Conservation (phyloP, 805 yeast species). For the Starmerella potacharoeniae region DNA sequence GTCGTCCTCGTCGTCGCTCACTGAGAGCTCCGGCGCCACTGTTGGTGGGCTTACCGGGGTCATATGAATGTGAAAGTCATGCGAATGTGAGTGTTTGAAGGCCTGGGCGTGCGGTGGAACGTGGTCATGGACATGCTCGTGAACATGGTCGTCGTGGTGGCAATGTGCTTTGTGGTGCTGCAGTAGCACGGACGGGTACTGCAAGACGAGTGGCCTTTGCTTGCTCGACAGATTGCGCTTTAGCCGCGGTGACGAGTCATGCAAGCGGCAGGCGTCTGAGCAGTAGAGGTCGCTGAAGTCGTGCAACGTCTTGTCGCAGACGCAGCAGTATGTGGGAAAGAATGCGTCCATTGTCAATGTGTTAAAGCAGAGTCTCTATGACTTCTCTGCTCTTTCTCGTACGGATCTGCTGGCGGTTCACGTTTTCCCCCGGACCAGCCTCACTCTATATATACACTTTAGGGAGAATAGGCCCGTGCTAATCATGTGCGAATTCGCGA, state of each 20-base stretch:
- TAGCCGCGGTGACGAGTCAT: conserved; percentile 19
- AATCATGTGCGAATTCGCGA: conserved; percentile 13
- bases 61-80: neutral
- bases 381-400: neutral
- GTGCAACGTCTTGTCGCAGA: conserved; percentile 29
- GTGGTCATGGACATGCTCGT: neutral
- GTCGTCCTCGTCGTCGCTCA: conserved; percentile 18
- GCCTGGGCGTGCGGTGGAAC: neutral
- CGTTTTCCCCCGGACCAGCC: no score
- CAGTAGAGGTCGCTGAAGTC: conserved; percentile 25
- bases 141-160: neutral
- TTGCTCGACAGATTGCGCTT: neutral
- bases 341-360: conserved; percentile 12
- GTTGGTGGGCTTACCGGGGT: neutral
- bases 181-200: conserved; percentile 14
- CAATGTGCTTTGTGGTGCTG: neutral
- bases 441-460: neutral
- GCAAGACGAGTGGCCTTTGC: conserved; percentile 7
- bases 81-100: neutral
- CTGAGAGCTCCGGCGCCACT: conserved; percentile 13
- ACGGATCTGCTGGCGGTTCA: neutral
- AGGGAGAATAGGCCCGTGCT: neutral
- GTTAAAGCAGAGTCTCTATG: neutral
- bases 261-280: conserved; percentile 26
- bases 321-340: conserved; percentile 29